These are phyloP conservation scores for Aphanocladium album DNA, from an alignment of 2,329 filamentous ascomycete genomes.

Conservation along the genomic window DNA sequence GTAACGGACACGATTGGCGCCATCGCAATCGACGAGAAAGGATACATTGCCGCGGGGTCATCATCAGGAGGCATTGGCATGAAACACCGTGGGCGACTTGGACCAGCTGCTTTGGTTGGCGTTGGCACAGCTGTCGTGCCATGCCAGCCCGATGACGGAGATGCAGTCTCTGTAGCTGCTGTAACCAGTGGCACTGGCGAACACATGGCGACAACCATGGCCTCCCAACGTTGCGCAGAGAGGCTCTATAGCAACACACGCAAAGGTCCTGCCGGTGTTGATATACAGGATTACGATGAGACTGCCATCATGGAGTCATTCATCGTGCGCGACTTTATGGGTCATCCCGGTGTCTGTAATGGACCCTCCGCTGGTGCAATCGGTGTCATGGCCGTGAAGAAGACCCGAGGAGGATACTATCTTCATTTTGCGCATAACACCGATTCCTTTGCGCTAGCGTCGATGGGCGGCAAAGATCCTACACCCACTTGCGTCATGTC, in stretches of 20 bases:
- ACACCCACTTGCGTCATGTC: constrained; percentile 85
- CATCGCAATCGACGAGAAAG: constrained; percentile 81
- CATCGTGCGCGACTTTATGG: constrained; percentile 86
- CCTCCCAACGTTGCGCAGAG: constrained; percentile 79
- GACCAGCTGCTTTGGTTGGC: constrained; percentile 87
- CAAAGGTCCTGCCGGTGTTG: constrained; percentile 54
- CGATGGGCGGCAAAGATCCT: constrained; percentile 75
- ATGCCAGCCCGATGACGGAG: constrained; percentile 61
- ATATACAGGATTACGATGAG: constrained; percentile 69
- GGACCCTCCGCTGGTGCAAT: constrained; percentile 84
- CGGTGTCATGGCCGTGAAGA: constrained; percentile 86
- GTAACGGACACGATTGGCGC: constrained; percentile 94
- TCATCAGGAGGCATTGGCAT: constrained; percentile 98
- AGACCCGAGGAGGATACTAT: constrained; percentile 67
- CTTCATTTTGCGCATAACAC: constrained; percentile 97
- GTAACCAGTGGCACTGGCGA: constrained; percentile 95
- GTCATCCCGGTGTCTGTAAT: constrained; percentile 75
- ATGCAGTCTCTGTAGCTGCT: constrained; percentile 67
- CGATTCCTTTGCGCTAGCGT: constrained; percentile 79
- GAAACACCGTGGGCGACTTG: constrained; percentile 90
- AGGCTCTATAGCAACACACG: constrained; percentile 69
- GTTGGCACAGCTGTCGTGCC: constrained; percentile 90
- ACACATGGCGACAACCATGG: constrained; percentile 95
- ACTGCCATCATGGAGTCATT: constrained; percentile 69
- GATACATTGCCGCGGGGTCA: constrained; percentile 87